Evolutionary conservation across 2,329 filamentous ascomycete genomes (phyloP).

Genomic region (Diplocarpon rosae): DNA sequence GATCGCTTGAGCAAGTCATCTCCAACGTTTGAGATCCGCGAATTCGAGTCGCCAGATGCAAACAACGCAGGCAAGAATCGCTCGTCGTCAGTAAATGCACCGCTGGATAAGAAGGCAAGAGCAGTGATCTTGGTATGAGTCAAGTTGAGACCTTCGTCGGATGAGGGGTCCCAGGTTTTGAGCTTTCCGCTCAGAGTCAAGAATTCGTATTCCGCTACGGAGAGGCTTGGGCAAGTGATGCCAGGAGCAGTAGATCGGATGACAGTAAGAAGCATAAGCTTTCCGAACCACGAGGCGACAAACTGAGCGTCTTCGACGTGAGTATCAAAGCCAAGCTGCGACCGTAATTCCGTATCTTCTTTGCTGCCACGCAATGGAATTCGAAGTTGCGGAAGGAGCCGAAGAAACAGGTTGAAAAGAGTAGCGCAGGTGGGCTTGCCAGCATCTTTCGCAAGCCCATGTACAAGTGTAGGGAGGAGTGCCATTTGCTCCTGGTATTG

Average conservation of each 20-base stretch:
- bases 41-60: conserved; percentile 73
- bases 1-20: conserved; percentile 82
- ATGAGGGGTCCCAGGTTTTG: conserved; percentile 54
- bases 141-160: conserved; percentile 52
- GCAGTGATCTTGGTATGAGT: conserved; percentile 59
- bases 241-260: conserved; percentile 28
- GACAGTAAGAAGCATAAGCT: conserved; percentile 60
- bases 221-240: conserved; percentile 43
- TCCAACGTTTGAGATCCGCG: conserved; percentile 69
- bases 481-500: conserved; percentile 51
- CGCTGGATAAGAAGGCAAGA: conserved; percentile 66
- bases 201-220: conserved; percentile 55
- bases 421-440: conserved; percentile 44
- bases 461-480: conserved; percentile 59
- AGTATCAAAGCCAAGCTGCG: conserved; percentile 53
- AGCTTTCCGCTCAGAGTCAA: conserved; percentile 55
- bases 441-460: conserved; percentile 52
- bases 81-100: conserved; percentile 73
- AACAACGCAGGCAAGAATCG: conserved; percentile 76
- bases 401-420: conserved; percentile 74
- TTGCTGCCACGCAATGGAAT: conserved; percentile 68
- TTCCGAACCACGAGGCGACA: conserved; percentile 63
- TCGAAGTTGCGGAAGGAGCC: conserved; percentile 58
- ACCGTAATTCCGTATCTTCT: conserved; percentile 61
- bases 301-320: conserved; percentile 56